phyloP scores from a whole-genome alignment of 2,329 filamentous ascomycete genomes.

The Xylaria sp. region DNA sequence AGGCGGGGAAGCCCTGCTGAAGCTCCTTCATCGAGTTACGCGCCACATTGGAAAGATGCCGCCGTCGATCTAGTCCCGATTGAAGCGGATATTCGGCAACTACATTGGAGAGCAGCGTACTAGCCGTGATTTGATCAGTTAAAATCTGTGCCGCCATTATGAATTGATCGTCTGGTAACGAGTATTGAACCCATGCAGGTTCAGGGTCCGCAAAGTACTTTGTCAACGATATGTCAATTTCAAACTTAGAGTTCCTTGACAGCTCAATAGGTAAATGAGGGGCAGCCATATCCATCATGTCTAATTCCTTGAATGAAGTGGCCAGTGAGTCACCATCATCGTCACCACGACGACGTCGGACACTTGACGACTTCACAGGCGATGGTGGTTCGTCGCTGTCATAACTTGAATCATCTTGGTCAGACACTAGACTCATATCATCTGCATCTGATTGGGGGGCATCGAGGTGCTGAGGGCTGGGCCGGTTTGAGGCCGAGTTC shows the following conservation, averaged over 20 bases:
- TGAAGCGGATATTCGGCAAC: constrained; percentile 41
- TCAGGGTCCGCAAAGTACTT: constrained; percentile 70
- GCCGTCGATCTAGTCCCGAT: constrained; percentile 52
- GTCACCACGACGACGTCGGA: constrained; percentile 57
- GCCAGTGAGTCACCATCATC: constrained; percentile 66
- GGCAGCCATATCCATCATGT: constrained; percentile 59
- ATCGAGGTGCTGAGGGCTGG: constrained; percentile 55
- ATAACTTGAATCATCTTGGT: constrained; percentile 65
- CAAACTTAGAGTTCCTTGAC: constrained; percentile 60
- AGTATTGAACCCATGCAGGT: constrained; percentile 59
- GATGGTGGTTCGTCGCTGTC: constrained; percentile 62
- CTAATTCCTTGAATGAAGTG: constrained; percentile 62
- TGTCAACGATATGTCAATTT: constrained; percentile 62
- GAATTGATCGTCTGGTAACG: constrained; percentile 67
- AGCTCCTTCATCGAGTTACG: constrained; percentile 63
- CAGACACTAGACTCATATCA: constrained; percentile 64
- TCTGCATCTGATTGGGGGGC: constrained; percentile 58
- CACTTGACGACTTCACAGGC: constrained; percentile 59
- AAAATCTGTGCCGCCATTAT: constrained; percentile 76
- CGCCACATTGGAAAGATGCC: constrained; percentile 56
- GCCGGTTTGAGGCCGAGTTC: constrained; percentile 51
- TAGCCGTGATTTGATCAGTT: constrained; percentile 74
- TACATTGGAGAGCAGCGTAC: constrained; percentile 54
- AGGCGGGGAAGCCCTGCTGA: constrained; percentile 57
- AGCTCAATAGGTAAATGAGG: constrained; percentile 62